phyloP scores from a whole-genome alignment of 2,329 filamentous ascomycete genomes.

The Alternaria sp. region DNA sequence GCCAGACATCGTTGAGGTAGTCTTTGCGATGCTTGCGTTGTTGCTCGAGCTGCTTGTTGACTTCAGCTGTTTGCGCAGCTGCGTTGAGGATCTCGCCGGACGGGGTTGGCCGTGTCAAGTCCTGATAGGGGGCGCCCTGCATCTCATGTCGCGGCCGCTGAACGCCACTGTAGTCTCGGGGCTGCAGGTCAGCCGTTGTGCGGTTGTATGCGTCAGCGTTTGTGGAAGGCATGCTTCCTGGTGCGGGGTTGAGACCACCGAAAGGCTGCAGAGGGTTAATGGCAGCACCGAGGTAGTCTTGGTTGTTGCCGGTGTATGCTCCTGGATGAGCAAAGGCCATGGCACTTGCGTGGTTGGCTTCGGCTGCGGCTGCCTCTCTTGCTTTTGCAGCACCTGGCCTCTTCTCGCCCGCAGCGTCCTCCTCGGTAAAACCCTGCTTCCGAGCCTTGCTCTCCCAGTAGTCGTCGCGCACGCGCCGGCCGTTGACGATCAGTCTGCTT shows the following conservation, averaged over 20 bases:
- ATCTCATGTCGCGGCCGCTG: constrained; percentile 89
- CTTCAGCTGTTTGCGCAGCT: constrained; percentile 87
- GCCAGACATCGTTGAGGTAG: constrained; percentile 83
- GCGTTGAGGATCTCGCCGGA: constrained; percentile 83
- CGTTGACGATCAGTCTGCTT: constrained; percentile 88
- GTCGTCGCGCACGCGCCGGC: constrained; percentile 90
- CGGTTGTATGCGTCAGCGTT: constrained; percentile 68
- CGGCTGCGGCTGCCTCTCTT: constrained; percentile 77
- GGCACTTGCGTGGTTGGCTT: constrained; percentile 63
- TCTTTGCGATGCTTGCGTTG: constrained; percentile 80
- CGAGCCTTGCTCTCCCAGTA: constrained; percentile 98
- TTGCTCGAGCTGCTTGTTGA: constrained; percentile 82
- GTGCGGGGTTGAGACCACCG: constrained; percentile 68
- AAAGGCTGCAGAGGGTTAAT: constrained; percentile 52
- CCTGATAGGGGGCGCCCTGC: constrained; percentile 81
- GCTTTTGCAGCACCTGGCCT: constrained; percentile 89
- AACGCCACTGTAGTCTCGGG: constrained; percentile 83
- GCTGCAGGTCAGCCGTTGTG: constrained; percentile 75
- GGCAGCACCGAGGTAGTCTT: constrained; percentile 40
- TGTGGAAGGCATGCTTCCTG: constrained; percentile 77
- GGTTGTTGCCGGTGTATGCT: constrained; percentile 41
- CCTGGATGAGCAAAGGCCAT: constrained; percentile 41
- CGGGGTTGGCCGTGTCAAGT: constrained; percentile 78
- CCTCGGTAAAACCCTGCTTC: constrained; percentile 98
- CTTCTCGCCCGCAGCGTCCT: constrained; percentile 95